phyloP scores from a whole-genome alignment of 1,284 basidiomycete species.

The Jaminaea rosea region DNA sequence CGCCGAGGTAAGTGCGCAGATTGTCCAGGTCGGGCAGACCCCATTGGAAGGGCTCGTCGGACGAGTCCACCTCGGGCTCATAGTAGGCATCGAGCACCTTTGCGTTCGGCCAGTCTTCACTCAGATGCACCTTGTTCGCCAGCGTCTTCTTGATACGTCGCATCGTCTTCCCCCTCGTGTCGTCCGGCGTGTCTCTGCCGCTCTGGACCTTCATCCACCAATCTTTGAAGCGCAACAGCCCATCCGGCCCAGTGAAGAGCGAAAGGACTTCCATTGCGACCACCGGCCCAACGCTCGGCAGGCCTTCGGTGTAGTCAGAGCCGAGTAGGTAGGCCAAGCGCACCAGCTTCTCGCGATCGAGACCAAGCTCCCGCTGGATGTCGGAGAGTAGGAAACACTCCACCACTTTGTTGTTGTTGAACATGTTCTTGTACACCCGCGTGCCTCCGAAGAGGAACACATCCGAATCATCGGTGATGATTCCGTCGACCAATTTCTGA shows the following conservation, averaged over 20 bases:
- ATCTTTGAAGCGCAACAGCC: slow-evolving; percentile 73
- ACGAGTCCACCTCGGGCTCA: slow-evolving; percentile 77
- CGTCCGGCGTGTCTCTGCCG: slow-evolving; percentile 69
- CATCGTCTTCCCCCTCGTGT: slow-evolving; percentile 46
- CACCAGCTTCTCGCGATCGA: slow-evolving; percentile 78
- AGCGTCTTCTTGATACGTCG: slow-evolving; percentile 41
- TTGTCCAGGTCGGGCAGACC: slow-evolving; percentile 82
- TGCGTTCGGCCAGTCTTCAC: slow-evolving; percentile 77
- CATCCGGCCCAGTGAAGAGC: slow-evolving; percentile 53
- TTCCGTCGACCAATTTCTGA: slow-evolving; percentile 81
- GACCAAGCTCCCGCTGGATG: slow-evolving; percentile 74
- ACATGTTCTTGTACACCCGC: slow-evolving; percentile 97
- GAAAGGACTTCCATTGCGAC: slow-evolving; percentile 71
- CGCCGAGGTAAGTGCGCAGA: slow-evolving; percentile 62
- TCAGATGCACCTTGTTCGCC: slow-evolving; percentile 60
- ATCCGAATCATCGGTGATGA: slow-evolving; percentile 98
- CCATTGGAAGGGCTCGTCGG: slow-evolving; percentile 93
- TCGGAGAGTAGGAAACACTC: slow-evolving; percentile 85
- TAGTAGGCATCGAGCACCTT: slow-evolving; percentile 80
- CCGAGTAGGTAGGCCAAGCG: slow-evolving; percentile 86
- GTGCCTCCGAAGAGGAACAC: slow-evolving; percentile 93
- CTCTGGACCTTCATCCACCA: slow-evolving; percentile 96
- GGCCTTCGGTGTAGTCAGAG: slow-evolving; percentile 92
- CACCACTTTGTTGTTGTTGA: slow-evolving; percentile 96
- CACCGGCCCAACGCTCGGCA: slow-evolving; percentile 89